Base-by-base conservation (phyloP, 768 basidiomycete genomes). In the Boletus sp. region DNA sequence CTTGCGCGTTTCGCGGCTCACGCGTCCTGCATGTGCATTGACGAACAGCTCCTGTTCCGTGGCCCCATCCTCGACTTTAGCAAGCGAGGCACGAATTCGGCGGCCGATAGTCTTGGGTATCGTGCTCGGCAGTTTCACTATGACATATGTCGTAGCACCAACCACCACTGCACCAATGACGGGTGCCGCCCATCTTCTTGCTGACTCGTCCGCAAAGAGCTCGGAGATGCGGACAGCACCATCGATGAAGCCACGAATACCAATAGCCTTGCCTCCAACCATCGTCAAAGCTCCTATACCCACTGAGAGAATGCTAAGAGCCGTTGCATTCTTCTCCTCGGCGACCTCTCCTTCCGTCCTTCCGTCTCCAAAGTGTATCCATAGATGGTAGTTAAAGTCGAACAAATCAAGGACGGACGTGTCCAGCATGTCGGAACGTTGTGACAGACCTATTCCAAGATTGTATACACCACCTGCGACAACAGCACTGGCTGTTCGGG, bases 61-160 rank as follows among this genome's bases (percentile, higher is more conserved):
- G 18, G 77, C 74, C 24, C 71, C 76, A 32, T 78, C 78, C 44
- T 77, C 76, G n/a, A 69, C 61, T 33, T 71, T 76, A 15, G 80
- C 65, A 8, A 97, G 80, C 4, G 85, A 80, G 3, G 83, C 77
- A 59, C 82, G 83, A 55, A 98, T 84, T 52, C 93, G 83, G 54
- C 93, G 81, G 10, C 97, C 97, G 55, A 98, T 83, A 12, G 92
- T 96, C 56, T 84, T 82, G 42, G 97, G 96, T 63, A 99, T 87
- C 4, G 94, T 85, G 65, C 75, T 81, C 0, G 97, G 97, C 20
- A 99, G 81, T 66, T 97, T 94, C 63, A 90, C 75, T 53, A 98
- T 78, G 58, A 97, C 75, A 76, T 95, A 98, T 2, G 84, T 85
- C 1, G 84, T 83, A 24, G 89, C 73, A 14, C 92, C 92, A 56